Evolutionary conservation across 108 stramenopile genomes (phyloP).

Genomic region (Epithemia pelagica): DNA sequence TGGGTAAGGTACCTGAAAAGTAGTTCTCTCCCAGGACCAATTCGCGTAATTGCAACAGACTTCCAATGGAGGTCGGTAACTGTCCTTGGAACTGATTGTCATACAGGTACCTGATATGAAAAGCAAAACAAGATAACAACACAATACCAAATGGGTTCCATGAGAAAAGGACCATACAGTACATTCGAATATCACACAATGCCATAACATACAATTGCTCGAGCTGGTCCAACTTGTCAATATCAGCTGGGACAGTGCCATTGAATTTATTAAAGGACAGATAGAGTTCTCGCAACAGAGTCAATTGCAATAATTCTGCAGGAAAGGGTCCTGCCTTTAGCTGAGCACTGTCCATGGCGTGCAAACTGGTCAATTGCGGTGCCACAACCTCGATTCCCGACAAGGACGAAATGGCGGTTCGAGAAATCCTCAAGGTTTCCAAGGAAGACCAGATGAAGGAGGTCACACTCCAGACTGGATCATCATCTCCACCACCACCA

Average conservation of each 20-base stretch:
- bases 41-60: constrained; percentile 14
- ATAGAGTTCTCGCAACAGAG: constrained; percentile 20
- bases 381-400: not conserved
- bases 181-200: too few relatives aligned
- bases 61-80: constrained; percentile 42
- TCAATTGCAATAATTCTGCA: constrained; percentile 32
- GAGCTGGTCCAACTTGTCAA: constrained; percentile 15
- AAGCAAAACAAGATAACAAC: too few relatives aligned
- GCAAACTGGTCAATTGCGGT: constrained; percentile 6
- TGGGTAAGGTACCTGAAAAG: constrained; percentile 47
- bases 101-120: not conserved
- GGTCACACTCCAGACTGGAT: not conserved
- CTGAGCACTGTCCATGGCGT: constrained; percentile 13
- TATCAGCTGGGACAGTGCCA: constrained; percentile 20
- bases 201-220: constrained; percentile 6
- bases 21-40: constrained; percentile 32
- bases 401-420: not conserved
- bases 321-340: constrained; percentile 35
- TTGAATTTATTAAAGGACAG: constrained; percentile 16
- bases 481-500: not conserved
- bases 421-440: not conserved
- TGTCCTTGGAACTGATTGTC: constrained; percentile 42
- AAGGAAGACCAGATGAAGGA: constrained; percentile 31
- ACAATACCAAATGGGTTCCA: too few relatives aligned
- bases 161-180: too few relatives aligned